phyloP scores from a whole-genome alignment of 208 protist genomes.

The Leishmania braziliensis region DNA sequence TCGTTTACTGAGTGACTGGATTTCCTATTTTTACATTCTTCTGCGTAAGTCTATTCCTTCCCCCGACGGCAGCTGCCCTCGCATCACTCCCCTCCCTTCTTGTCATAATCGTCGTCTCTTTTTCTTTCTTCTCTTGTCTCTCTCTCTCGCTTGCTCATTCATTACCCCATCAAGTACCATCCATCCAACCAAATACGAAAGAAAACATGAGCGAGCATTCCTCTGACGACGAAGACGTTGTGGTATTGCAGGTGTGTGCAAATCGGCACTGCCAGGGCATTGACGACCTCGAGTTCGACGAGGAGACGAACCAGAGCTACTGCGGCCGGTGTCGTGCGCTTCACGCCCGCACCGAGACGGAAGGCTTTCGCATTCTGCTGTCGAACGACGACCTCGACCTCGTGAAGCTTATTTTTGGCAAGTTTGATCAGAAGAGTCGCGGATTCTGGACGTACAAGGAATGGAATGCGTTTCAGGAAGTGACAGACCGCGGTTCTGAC shows the following conservation, averaged over 20 bases:
- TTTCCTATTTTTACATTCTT: neutral
- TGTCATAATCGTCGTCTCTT: neutral
- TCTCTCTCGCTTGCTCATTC: neutral
- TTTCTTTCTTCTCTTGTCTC: neutral
- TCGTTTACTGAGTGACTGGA: neutral
- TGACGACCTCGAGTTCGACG: conserved; percentile 77
- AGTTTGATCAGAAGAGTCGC: conserved; percentile 48
- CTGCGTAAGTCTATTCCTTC: neutral
- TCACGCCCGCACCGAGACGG: conserved; percentile 57
- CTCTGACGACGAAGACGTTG: conserved; percentile 77
- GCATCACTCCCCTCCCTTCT: neutral
- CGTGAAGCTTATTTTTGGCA: conserved; percentile 66
- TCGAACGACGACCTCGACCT: conserved; percentile 53
- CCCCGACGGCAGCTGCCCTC: neutral
- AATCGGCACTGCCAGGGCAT: conserved; percentile 73
- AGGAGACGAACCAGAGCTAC: conserved; percentile 71
- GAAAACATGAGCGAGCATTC: conserved; percentile 35
- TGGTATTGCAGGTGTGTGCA: conserved; percentile 79
- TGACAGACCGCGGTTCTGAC: conserved; percentile 41
- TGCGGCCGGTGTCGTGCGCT: conserved; percentile 70
- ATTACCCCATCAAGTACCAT: neutral
- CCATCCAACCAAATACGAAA: neutral
- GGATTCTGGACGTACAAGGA: conserved; percentile 72
- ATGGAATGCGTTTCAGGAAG: conserved; percentile 60
- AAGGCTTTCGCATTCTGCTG: conserved; percentile 78